phyloP scores from a whole-genome alignment of 2,329 filamentous ascomycete species.

The Cladophialophora bantiana region DNA sequence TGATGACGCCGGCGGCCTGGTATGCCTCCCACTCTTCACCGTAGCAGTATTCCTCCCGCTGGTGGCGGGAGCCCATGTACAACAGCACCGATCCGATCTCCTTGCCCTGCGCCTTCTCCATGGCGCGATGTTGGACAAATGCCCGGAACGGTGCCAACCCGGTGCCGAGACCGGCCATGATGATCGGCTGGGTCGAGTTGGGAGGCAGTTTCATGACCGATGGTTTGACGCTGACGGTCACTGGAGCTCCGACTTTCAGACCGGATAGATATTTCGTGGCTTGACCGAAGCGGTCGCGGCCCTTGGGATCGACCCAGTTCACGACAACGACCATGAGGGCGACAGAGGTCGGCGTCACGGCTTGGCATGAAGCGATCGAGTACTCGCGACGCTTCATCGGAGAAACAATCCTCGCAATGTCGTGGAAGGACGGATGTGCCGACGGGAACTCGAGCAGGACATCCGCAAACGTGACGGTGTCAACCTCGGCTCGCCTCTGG shows the following conservation, averaged over 20 bases:
- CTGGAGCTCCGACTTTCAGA: slow-evolving; percentile 75
- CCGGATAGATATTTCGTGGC: slow-evolving; percentile 87
- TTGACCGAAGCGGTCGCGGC: slow-evolving; percentile 89
- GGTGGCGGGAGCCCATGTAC: slow-evolving; percentile 96
- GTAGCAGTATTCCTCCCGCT: slow-evolving; percentile 98
- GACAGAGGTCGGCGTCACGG: slow-evolving; percentile 87
- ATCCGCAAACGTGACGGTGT: slow-evolving; percentile 90
- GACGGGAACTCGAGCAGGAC: slow-evolving; percentile 88
- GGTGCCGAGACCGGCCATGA: slow-evolving; percentile 99
- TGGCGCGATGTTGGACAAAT: slow-evolving; percentile 96
- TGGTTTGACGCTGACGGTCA: slow-evolving; percentile 95
- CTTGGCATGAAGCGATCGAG: slow-evolving; percentile 97
- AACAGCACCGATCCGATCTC: slow-evolving; percentile 91
- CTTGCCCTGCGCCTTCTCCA: slow-evolving; percentile 97
- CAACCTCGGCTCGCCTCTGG: slow-evolving; percentile 88
- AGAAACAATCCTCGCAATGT: slow-evolving; percentile 83
- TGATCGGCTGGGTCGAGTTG: slow-evolving; percentile 86
- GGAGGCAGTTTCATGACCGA: slow-evolving; percentile 98
- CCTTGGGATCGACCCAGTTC: slow-evolving; percentile 87
- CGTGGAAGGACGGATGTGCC: slow-evolving; percentile 85
- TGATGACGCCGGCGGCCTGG: slow-evolving; percentile 92
- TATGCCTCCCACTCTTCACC: slow-evolving; percentile 99
- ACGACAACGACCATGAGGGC: slow-evolving; percentile 97
- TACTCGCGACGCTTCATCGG: slow-evolving; percentile 98
- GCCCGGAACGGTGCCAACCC: slow-evolving; percentile 98